A percentile compares a stretch with the other conserved stretches of the same genome.
Conservation (phyloP, 225 moss, liverwort and hornwort genomes). For the Pseudisothecium myosuroides region DNA sequence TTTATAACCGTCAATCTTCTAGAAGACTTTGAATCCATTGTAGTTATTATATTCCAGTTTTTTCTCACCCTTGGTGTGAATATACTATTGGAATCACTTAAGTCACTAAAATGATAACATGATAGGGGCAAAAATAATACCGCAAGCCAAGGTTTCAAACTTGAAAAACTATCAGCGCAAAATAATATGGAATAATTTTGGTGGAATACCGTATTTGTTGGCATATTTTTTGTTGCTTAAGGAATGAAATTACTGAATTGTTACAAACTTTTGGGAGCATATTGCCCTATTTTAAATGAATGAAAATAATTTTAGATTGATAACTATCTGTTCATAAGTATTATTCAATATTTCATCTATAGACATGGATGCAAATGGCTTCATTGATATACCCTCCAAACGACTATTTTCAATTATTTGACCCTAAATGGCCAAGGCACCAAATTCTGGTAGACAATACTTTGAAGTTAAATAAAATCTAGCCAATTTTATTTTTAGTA, state of each 20-base stretch:
- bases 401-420: rapidly evolving
- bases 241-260: rapidly evolving
- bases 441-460: no score
- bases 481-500: no score
- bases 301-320: neutral
- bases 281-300: neutral
- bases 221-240: neutral
- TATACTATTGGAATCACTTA: neutral
- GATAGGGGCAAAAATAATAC: neutral
- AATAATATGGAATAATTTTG: neutral
- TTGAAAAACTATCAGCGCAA: neutral
- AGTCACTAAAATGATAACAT: neutral
- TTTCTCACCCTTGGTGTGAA: neutral
- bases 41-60: neutral
- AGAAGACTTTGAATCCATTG: neutral
- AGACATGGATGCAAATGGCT: neutral
- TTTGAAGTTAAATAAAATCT: no score
- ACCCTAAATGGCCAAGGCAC: no score
- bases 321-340: neutral
- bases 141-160: neutral
- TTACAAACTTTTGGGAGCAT: neutral
- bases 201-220: neutral
- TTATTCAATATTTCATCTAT: neutral
- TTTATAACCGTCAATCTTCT: neutral
- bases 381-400: neutral